Base-by-base conservation (phyloP, 192 early-diverging fungal genomes). In the Anaeromyces robustus region DNA sequence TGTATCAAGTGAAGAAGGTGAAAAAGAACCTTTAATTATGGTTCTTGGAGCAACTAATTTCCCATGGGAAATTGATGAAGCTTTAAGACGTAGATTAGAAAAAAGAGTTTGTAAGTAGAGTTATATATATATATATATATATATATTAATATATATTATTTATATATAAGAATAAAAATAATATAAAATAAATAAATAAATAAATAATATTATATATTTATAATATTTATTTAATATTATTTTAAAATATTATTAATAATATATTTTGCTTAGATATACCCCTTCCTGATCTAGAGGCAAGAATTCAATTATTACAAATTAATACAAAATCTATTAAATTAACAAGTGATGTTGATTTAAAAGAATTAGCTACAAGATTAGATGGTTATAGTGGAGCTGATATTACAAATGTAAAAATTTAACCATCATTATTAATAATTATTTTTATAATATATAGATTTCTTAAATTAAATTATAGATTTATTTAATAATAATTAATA, bases 41-140 rank as follows among this genome's bases (percentile, higher is more conserved):
- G 89, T 92, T 14, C 84, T 92, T 12, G 90, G 87, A 9, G 90
- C 90, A 2, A 92, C 90, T n/a, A 92, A 92, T 79, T 92, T 92
- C 77, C 90, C 90, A n/a, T 92, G 90, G 90, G 88, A 90, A n/a
- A 90, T 92, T 79, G 90, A 92, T 78, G 90, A 92, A 81, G 90
- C 90, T 13, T 39, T 92, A 43, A 82, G 90, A n/a, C 79, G 90
- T 22, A 81, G 90, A 5, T 81, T 92, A 77, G 90, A 92, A 80
- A 92, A 92, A 82, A 82, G 90, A 34, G 89, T 92, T 43, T 91
- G 90, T 91, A 78, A 83, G 87, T 82, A 12, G 30, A 39, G 41
- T 19, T n/a, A n/a, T n/a, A n/a, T n/a, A n/a, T n/a, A n/a, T n/a
- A n/a, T n/a, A n/a, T n/a, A n/a, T n/a, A n/a, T n/a, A n/a, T n/a